phyloP scores from a whole-genome alignment of 129 eudicot genomes.

The Flaveria trinervia region DNA sequence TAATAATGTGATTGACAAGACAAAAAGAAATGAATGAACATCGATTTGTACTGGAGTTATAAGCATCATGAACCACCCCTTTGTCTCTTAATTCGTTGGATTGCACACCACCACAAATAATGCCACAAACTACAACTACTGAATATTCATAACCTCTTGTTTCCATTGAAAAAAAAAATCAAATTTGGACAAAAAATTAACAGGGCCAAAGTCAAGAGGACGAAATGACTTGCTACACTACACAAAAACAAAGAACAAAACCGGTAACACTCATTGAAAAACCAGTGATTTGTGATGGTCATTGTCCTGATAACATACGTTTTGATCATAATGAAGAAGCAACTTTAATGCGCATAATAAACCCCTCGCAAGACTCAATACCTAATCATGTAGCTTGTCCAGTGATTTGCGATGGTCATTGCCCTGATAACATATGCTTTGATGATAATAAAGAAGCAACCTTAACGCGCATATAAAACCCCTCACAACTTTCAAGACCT shows the following conservation, averaged over 20 bases:
- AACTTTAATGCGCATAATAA: no score
- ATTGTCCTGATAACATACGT: neutral
- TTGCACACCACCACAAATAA: neutral
- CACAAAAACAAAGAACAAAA: conserved; percentile 1
- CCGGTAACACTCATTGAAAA: neutral
- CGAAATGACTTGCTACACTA: neutral
- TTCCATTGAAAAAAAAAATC: neutral
- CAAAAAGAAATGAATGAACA: neutral
- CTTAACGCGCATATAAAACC: no score
- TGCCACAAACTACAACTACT: neutral
- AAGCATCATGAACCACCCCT: conserved; percentile 26
- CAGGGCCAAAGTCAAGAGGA: neutral
- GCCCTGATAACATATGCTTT: neutral
- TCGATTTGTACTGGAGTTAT: neutral
- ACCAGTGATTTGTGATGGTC: neutral
- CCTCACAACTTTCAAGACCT: neutral
- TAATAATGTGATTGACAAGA: neutral
- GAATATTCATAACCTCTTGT: neutral
- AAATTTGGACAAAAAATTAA: neutral
- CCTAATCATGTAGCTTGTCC: neutral
- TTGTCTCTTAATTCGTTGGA: neutral
- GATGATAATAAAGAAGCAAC: neutral
- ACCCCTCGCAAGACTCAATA: no score
- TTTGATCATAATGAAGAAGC: neutral
- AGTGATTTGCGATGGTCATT: neutral